These are phyloP conservation scores for Pestalotiopsis sp. DNA, from an alignment of 2,329 filamentous ascomycete species.

Conservation along the genomic window DNA sequence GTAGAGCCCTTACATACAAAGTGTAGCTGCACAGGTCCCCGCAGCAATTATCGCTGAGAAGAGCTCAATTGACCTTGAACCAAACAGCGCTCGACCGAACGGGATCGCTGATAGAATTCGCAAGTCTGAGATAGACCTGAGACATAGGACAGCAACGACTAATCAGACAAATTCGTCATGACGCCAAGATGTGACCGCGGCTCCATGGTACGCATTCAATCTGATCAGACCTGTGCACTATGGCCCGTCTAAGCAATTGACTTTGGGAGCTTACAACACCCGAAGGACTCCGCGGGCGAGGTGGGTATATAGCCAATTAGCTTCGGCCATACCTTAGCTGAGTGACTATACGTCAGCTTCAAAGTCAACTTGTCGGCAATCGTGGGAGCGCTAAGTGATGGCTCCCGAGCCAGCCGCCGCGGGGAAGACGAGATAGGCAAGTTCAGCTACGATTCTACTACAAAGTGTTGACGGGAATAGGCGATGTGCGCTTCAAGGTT, in stretches of 20 bases:
- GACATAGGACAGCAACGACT: not conserved
- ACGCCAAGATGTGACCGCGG: not conserved
- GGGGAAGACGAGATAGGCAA: not conserved
- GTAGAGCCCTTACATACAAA: too few species aligned
- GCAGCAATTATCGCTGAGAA: too few species aligned
- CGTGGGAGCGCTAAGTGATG: not conserved
- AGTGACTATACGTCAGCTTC: not conserved
- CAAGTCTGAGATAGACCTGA: not conserved
- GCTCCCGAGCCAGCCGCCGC: not conserved
- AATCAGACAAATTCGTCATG: not conserved
- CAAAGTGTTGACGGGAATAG: not conserved
- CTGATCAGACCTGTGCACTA: not conserved
- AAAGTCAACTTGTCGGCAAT: not conserved
- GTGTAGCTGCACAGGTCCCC: too few species aligned
- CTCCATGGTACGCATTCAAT: not conserved
- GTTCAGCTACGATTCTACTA: not conserved
- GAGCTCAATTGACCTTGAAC: too few species aligned
- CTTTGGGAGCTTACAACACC: not conserved
- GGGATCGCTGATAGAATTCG: not conserved
- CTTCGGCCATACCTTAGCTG: not conserved
- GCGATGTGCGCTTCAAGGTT: not conserved
- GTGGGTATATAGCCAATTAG: not conserved
- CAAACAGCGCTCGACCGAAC: too few species aligned
- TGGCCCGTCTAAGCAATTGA: not conserved
- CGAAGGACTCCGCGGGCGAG: not conserved